Base-by-base conservation (phyloP, 2,329 filamentous ascomycete species). In the Blastomyces emzantsi region DNA sequence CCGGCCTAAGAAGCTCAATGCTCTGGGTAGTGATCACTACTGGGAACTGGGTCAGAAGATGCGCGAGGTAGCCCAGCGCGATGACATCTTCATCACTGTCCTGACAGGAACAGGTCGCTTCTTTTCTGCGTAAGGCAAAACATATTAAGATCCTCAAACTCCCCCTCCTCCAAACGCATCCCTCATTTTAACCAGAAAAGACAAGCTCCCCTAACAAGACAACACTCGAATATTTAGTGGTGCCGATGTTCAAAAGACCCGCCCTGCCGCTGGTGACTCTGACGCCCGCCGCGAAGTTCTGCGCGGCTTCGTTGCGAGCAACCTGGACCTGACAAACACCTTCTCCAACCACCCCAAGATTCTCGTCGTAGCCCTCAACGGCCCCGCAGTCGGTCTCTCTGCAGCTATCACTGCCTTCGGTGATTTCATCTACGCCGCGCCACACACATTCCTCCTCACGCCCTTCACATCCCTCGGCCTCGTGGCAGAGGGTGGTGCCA, bases 331-430 rank as follows among this genome's bases (percentile, higher is more conserved):
- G 70, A 94, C 92, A 1, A 88, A 90, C 70, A 88, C 91, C 70
- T 96, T 97, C 80, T 92, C 94, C 80, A 87, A 87, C 17, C 94
- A 97, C 78, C 90, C 92, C 70, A 97, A 97, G 79, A 89, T 97
- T 77, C 89, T 97, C 30, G 84, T 97, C 65, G 87, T 88, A 0
- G 94, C 90, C 0, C 87, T 97, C 68, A 97, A 97, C 78, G 94
- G 93, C 2, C 94, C 94, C 6, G 92, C 87, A 13, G 83, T 99
- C 62, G 94, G 94, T 6, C 87, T 97, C 41, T 90, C 89, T 1
- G 94, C 93, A 0, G 92, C 93, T 0, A 78, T 97, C 0, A 80
- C 91, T 64, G 87, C 87, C 36, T 89, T 90, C 75, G 90, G 90
- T 30, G 94, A 97, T 80, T 97, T 97, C 80, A 85, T 97, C 74